Conservation (phyloP, 148 eudicot species). For the Linanthus parryae region DNA sequence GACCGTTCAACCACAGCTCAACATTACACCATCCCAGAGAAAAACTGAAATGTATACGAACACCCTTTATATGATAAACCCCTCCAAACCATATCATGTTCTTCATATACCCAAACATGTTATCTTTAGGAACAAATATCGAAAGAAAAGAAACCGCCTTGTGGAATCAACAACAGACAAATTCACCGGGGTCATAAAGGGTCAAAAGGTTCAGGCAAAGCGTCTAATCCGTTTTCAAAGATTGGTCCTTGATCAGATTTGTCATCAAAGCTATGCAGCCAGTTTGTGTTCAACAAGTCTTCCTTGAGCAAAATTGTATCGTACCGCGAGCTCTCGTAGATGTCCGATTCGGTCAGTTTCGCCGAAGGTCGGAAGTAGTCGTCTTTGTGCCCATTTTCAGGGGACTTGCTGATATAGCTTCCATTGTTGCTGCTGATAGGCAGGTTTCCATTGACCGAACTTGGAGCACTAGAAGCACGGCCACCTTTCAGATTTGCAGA, state of each 20-base stretch:
- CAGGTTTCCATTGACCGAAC: constrained; percentile 50
- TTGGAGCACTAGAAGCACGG: constrained; percentile 37
- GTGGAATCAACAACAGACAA: too few relatives aligned
- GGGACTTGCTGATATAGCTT: constrained; percentile 28
- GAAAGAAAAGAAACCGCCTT: too few relatives aligned
- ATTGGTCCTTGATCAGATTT: constrained; percentile 67
- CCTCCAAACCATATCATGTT: too few relatives aligned
- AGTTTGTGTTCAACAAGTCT: constrained; percentile 77
- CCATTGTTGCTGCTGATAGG: constrained; percentile 36
- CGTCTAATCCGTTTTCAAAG: constrained; percentile 80
- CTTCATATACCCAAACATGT: too few relatives aligned
- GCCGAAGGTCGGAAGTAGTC: constrained; percentile 50
- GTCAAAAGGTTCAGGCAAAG: constrained; percentile 81
- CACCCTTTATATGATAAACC: too few relatives aligned
- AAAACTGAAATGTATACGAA: too few relatives aligned
- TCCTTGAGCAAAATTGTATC: constrained; percentile 85
- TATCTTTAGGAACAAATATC: too few relatives aligned
- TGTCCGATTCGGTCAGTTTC: constrained; percentile 53
- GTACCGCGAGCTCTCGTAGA: constrained; percentile 88
- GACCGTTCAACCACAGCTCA: too few relatives aligned
- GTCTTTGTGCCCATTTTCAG: constrained; percentile 48
- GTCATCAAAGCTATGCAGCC: constrained; percentile 80
- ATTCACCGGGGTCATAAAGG: too few relatives aligned
- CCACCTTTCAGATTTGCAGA: constrained; percentile 45
- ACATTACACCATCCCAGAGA: too few relatives aligned